A percentile compares a stretch with the other conserved stretches of the same genome.
These are phyloP conservation scores for Lactarius psammicola DNA, from an alignment of 768 basidiomycete species.

Conservation along the genomic window DNA sequence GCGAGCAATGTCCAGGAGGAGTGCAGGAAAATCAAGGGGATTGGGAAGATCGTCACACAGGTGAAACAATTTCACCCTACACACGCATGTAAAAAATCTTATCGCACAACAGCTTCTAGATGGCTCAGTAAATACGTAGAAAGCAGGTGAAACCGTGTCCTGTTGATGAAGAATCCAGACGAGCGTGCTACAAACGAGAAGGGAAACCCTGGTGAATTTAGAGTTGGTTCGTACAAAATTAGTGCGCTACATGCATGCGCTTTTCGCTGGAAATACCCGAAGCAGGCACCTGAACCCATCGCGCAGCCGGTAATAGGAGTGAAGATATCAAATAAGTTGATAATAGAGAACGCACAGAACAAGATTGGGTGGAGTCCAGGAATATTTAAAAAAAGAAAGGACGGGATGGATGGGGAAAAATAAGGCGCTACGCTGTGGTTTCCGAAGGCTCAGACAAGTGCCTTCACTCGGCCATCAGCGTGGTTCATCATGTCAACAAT, in stretches of 20 bases:
- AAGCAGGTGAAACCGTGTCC: constrained; percentile 3
- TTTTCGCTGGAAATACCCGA: constrained; percentile 11
- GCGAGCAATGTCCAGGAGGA: constrained; percentile 26
- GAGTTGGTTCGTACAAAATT: constrained; percentile 23
- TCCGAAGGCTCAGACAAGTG: constrained; percentile 27
- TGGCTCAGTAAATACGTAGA: constrained; percentile 11
- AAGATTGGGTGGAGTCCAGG: background rate
- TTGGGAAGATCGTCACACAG: constrained; percentile 28
- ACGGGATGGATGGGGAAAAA: background rate
- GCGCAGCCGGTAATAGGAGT: constrained; percentile 18
- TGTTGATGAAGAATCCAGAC: constrained; percentile 16
- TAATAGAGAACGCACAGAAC: background rate
- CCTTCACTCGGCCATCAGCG: constrained; percentile 15
- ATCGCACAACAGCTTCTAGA: constrained; percentile 17
- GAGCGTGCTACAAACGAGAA: constrained; percentile 22
- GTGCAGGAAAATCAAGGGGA: constrained; percentile 28
- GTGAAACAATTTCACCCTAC: constrained; percentile 4
- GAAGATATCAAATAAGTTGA: constrained; percentile 24
- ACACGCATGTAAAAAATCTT: background rate
- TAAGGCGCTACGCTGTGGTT: constrained; percentile 20
- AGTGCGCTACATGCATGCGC: constrained; percentile 22
- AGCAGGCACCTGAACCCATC: constrained; percentile 1
- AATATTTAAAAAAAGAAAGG: constrained; percentile 1
- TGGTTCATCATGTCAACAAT: background rate
- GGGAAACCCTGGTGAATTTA: constrained; percentile 13